Evolutionary conservation across 1,284 basidiomycete species (phyloP).

Genomic region (Mycena sp.): DNA sequence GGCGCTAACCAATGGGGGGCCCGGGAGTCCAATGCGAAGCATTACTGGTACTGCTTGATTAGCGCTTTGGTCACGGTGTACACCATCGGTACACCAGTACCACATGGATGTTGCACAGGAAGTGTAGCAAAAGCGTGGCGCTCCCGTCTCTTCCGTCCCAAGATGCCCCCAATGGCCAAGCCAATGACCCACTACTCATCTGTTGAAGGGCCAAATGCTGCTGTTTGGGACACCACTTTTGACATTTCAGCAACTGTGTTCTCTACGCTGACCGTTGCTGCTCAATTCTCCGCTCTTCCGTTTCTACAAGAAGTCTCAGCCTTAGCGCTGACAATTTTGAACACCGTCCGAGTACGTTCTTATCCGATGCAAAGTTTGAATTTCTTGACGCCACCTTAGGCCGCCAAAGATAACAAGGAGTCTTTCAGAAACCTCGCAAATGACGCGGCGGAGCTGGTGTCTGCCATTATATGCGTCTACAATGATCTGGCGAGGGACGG

Average conservation of each 20-base stretch:
- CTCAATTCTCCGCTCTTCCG: conserved; percentile 18
- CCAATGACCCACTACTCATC: conserved; percentile 9
- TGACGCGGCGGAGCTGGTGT: conserved; percentile 28
- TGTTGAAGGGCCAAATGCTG: neutral
- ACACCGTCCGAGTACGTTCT: conserved; percentile 15
- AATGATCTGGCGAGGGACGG: conserved; percentile 23
- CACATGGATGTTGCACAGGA: no score
- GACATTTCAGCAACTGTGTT: conserved; percentile 25
- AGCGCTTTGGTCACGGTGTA: no score
- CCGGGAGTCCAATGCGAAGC: no score
- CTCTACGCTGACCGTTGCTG: conserved; percentile 15
- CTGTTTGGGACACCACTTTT: conserved; percentile 6
- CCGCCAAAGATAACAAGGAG: conserved; percentile 27
- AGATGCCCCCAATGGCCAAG: conserved; percentile 9
- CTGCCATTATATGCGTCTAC: conserved; percentile 22
- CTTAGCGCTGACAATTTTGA: conserved; percentile 20
- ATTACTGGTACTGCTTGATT: no score
- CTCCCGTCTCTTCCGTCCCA: neutral
- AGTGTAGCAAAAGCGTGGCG: no score
- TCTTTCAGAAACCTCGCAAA: conserved; percentile 25
- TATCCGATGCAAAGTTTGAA: neutral
- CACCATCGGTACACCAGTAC: no score
- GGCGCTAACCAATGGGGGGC: no score
- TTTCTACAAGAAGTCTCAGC: conserved; percentile 23
- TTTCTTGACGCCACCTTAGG: conserved; percentile 7